Evolutionary conservation across 2,329 filamentous ascomycete species (phyloP), one percentile per base, ranked within the genome.

Genomic region (Alternaria sp.): DNA sequence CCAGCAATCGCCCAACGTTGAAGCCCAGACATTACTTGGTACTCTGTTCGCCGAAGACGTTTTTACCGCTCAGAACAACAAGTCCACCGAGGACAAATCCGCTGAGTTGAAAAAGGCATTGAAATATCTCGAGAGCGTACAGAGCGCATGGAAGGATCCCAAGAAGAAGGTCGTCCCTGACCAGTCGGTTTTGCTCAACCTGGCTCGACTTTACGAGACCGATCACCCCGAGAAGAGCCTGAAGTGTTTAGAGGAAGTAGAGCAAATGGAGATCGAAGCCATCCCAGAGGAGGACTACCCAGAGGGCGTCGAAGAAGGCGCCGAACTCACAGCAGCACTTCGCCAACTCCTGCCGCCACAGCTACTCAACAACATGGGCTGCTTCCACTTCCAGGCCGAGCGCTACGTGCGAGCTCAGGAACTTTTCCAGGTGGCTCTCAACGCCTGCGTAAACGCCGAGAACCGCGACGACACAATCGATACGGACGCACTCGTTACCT

Each of bases 301-400:
- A 57, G 87, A 91, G 61, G 85, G 69, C 23, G 57, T 79, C 15
- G 77, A 79, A 40, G 73, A 76, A 44, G 73, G 76, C 36, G 49
- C 84, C 4, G 85, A 87, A 28, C 81, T 88, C 60, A 87, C 87
- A 59, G 83, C 83, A 21, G 84, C 86, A 15, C 84, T 97, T 26
- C 90, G 93, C 57, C 92, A 94, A 75, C 85, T 91, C 62, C 84
- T 99, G 2, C 92, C 94, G 1, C 96, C 96, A 5, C 93, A 97
- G 75, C 85, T 98, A 3, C 86, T 99, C 46, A 99, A 98, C 84
- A 99, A 99, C 78, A 97, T 98, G 77, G 96, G 93, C 6, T 97
- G 94, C 80, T 98, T 98, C 81, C 89, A 97, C 70, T 97, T 93
- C 70, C 93, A 97, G 76, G 87, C 89, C 3, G 93, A 97, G 72